Evolutionary conservation across 1,284 basidiomycete species (phyloP).

Genomic region (Marasmius fiardii): DNA sequence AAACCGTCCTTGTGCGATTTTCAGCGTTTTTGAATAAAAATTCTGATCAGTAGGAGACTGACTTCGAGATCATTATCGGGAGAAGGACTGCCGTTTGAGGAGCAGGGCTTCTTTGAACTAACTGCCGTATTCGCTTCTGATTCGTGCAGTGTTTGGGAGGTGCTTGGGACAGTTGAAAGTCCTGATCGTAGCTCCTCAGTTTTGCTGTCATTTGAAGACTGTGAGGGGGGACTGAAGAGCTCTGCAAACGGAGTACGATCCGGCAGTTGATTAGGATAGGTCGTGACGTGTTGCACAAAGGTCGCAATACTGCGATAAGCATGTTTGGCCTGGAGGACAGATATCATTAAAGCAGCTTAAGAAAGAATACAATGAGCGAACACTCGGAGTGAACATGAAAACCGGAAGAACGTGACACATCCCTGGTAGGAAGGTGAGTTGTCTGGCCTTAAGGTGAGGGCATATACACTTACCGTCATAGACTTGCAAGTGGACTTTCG

Average conservation of each 20-base stretch:
- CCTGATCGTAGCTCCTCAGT: constrained; percentile 18
- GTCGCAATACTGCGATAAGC: constrained; percentile 56
- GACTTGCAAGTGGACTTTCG: constrained; percentile 79
- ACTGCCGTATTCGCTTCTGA: constrained; percentile 24
- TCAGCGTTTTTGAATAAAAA: not conserved
- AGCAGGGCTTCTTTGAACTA: too few species aligned
- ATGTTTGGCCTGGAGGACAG: constrained; percentile 44
- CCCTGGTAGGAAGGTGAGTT: constrained; percentile 26
- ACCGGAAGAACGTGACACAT: constrained; percentile 72
- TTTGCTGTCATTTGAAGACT: constrained; percentile 18
- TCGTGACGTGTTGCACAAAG: constrained; percentile 53
- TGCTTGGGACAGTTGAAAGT: too few species aligned
- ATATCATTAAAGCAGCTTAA: not conserved
- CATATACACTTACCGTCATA: constrained; percentile 48
- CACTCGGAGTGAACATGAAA: constrained; percentile 66
- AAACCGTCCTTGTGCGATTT: constrained; percentile 23
- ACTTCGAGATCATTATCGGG: not conserved
- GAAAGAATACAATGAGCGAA: constrained; percentile 22
- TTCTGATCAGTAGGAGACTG: not conserved
- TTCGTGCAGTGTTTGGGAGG: too few species aligned
- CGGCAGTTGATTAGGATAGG: constrained; percentile 19
- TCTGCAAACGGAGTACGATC: constrained; percentile 47
- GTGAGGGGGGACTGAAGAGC: constrained; percentile 28
- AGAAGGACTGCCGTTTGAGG: too few species aligned
- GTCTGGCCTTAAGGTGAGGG: not conserved